These are phyloP conservation scores for Monosporascus sp. DNA, from an alignment of 2,329 filamentous ascomycete genomes.

Conservation along the genomic window DNA sequence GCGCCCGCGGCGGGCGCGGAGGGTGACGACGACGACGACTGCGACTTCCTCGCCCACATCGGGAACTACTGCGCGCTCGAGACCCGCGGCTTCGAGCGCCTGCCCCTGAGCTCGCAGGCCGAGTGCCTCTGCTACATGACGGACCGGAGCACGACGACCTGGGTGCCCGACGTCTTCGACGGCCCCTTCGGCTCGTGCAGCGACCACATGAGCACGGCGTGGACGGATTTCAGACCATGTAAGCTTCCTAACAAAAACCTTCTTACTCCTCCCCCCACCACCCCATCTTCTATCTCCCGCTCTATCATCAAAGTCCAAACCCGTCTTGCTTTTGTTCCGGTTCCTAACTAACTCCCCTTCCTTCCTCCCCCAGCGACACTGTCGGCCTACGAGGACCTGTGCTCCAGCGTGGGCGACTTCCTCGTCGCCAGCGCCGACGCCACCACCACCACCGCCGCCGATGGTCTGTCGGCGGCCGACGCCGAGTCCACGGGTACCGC, in stretches of 20 bases:
- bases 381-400: neutral
- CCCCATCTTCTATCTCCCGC: no score
- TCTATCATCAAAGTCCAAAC: neutral
- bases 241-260: neutral
- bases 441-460: neutral
- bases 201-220: neutral
- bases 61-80: neutral
- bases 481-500: neutral
- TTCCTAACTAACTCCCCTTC: neutral
- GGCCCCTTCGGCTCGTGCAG: constrained; percentile 1
- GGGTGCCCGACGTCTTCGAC: constrained; percentile 4
- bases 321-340: neutral
- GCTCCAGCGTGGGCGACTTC: constrained; percentile 1
- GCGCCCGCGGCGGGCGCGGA: neutral
- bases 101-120: constrained; percentile 3
- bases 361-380: neutral
- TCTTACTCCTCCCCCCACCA: neutral
- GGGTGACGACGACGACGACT: neutral
- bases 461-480: no score
- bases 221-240: neutral
- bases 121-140: constrained; percentile 7
- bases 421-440: neutral
- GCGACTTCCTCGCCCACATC: constrained; percentile 1
- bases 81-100: neutral
- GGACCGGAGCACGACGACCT: neutral